Evolutionary conservation across 495 filamentous ascomycete genomes (phyloP), one percentile per base, ranked within the genome.

Genomic region (Chlorociboria aeruginascens): DNA sequence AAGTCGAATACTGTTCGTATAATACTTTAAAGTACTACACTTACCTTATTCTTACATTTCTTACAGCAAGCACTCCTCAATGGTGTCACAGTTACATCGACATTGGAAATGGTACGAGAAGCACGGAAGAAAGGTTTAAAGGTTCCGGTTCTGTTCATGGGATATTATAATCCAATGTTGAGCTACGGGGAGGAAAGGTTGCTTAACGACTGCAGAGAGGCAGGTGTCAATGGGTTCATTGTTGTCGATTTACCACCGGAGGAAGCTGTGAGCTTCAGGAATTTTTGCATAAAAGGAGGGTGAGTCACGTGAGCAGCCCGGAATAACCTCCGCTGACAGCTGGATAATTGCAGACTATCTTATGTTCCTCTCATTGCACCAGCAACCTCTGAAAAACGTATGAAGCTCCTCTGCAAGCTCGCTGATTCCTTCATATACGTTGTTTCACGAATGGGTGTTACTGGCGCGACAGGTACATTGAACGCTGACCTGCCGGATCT

Each of bases 351-450:
- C 55, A 85, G 86, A 8, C 73, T 98, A 29, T 95, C 89, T 2
- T 99, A 96, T 63, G 81, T 99, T 10, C 92, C 92, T 3, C 74
- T 99, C 8, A 94, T 99, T 59, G 90, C 92, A 11, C 92, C 92
- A 16, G 79, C 90, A 2, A 96, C 92, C 1, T 90, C 88, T n/a
- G 85, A 92, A 47, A 64, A 77, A 39, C 86, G 92, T 47, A 90
- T 97, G 87, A 89, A 89, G 66, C 69, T 95, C 3, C 79, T 99
- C 17, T 99, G 92, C 76, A 81, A 85, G 65, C 93, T 99, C 42
- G 92, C 93, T 56, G 90, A 97, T 66, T 95, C 89, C 8, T 99
- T 99, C 71, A 93, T 99, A 66, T 99, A 99, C 63, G 92, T 99
- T 48, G 93, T 97, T 16, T 97, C 92, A 2, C 77, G 90, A 51